A percentile compares a stretch with the other conserved stretches of the same genome.
phyloP scores from a whole-genome alignment of 805 yeast species.

The Metschnikowia corniflorae region DNA sequence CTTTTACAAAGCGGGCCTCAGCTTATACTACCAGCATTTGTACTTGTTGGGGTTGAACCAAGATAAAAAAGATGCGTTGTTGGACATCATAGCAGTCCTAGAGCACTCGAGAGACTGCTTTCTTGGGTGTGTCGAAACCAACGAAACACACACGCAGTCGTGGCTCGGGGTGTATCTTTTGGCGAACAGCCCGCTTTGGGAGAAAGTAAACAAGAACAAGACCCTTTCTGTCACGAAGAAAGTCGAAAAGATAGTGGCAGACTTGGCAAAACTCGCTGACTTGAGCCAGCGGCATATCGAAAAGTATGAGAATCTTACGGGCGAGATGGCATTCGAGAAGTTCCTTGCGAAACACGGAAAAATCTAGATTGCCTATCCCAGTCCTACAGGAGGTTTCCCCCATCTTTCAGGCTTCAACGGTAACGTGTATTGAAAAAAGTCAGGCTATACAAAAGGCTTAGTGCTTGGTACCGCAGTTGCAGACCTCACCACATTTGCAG shows the following conservation, averaged over 20 bases:
- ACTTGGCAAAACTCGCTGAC: conserved; percentile 22
- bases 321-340: conserved; percentile 9
- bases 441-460: neutral
- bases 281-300: conserved; percentile 22
- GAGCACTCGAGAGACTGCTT: conserved; percentile 45
- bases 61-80: conserved; percentile 29
- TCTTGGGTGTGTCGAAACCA: conserved; percentile 71
- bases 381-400: too few relatives aligned
- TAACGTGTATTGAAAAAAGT: neutral
- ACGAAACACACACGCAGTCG: conserved; percentile 62
- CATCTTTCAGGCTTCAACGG: neutral
- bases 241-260: conserved; percentile 20
- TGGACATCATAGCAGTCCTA: conserved; percentile 24
- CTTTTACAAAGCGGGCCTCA: conserved; percentile 56
- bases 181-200: conserved; percentile 8
- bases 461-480: conserved; percentile 13
- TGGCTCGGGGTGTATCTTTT: conserved; percentile 66
- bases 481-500: conserved; percentile 11
- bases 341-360: conserved; percentile 5
- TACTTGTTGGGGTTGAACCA: conserved; percentile 12
- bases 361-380: too few relatives aligned
- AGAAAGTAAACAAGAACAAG: conserved; percentile 17
- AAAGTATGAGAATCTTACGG: conserved; percentile 17
- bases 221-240: conserved; percentile 18
- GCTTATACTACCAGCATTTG: conserved; percentile 30